Evolutionary conservation across 2,329 filamentous ascomycete genomes (phyloP), one percentile per base, ranked within the genome.

Genomic region (Aspergillus caelatus): DNA sequence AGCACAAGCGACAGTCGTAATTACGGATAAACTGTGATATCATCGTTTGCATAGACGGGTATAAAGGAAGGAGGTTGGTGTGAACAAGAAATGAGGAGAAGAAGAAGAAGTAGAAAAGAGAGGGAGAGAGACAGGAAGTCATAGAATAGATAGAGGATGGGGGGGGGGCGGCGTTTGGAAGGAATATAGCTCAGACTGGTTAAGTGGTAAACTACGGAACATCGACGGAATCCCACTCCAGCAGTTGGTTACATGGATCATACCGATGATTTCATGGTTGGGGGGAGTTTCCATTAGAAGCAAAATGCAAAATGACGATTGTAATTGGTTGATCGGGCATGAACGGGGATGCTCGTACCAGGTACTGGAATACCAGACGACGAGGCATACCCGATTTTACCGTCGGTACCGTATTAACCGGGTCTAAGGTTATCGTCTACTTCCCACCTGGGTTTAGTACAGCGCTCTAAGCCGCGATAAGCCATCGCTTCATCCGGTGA

Each of bases 1-100:
- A 74, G 74, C 74, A 77, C 74, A 69, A 64, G 69, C 60, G 67
- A 70, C 62, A 67, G 68, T 65, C 64, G 53, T 63, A 30, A 59
- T 58, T 63, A 52, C 61, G 48, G 19, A 63, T 32, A 48, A 62
- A 71, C 63, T 57, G 59, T 63, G 48, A 68, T 62, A 72, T 68
- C 75, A 77, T 77, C 66, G 66, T 74, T 69, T 65, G 68, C 43
- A 55, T 64, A 58, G 41, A 65, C 26, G 16, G 39, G 56, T 52
- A 19, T 23, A 41, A 19, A 45, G 57, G 54, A 36, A 50, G 50
- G 55, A 48, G 52, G 30, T 57, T 46, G 54, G 60, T 36, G 43
- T 58, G 50, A 56, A 28, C 53, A 30, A 48, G 30, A 50, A 28
- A 56, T 39, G 45, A 11, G 50, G 26, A 43, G 26, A 57, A 30